Percentiles rank a stretch among this genome's conserved stretches.
Conservation (phyloP, 2,329 filamentous ascomycete species). For the Venturia effusa region DNA sequence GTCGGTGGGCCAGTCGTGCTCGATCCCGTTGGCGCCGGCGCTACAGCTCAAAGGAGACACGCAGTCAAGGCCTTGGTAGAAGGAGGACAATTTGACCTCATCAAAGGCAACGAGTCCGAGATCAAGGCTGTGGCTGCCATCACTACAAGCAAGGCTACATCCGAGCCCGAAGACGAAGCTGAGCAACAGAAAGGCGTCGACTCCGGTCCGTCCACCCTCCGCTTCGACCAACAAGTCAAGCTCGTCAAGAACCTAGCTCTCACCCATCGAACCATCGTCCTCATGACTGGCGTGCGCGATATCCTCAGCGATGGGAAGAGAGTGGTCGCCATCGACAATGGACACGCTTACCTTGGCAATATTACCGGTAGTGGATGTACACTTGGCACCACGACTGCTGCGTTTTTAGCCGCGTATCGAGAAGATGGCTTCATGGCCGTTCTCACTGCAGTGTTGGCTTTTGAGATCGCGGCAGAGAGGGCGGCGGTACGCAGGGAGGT, state of each 20-base stretch:
- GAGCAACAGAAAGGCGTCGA: slow-evolving; percentile 74
- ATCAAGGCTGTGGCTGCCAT: slow-evolving; percentile 49
- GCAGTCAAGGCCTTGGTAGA: slow-evolving; percentile 62
- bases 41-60: slow-evolving; percentile 60
- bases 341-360: slow-evolving; percentile 57
- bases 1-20: slow-evolving; percentile 66
- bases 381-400: slow-evolving; percentile 70
- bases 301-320: slow-evolving; percentile 63
- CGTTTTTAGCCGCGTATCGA: slow-evolving; percentile 55
- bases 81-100: slow-evolving; percentile 69
- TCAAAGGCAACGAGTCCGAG: slow-evolving; percentile 92
- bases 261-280: slow-evolving; percentile 58
- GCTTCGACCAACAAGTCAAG: slow-evolving; percentile 43
- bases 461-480: slow-evolving; percentile 66
- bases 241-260: slow-evolving; percentile 57
- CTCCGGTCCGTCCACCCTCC: slow-evolving; percentile 48
- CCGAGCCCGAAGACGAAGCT: slow-evolving; percentile 2
- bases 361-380: slow-evolving; percentile 74
- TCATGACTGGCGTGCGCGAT: slow-evolving; percentile 75
- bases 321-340: slow-evolving; percentile 62
- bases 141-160: slow-evolving; percentile 12
- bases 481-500: slow-evolving; percentile 50
- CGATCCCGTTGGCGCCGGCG: slow-evolving; percentile 85
- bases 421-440: slow-evolving; percentile 61
- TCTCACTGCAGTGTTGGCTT: slow-evolving; percentile 63